Conservation (phyloP, 2,329 filamentous ascomycete genomes). For the Trichophyton equinum region DNA sequence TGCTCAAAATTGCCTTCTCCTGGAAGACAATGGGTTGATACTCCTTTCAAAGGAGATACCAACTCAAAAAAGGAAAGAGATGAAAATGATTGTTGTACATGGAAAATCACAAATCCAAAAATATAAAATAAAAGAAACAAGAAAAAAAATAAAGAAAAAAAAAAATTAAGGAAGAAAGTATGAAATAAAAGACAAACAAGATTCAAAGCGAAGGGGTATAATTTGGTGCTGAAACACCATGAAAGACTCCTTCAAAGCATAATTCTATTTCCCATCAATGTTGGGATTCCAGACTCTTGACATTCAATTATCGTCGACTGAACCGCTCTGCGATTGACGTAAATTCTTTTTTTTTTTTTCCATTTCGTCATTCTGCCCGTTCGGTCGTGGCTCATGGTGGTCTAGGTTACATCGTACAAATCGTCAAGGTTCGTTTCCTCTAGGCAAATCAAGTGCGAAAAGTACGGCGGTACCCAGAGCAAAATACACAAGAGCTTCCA, state of each 20-base stretch:
- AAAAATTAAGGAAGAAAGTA: no score
- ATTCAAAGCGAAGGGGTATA: neutral
- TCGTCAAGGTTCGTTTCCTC: neutral
- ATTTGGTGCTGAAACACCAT: neutral
- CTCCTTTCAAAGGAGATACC: neutral
- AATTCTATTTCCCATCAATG: neutral
- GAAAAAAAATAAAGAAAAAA: neutral
- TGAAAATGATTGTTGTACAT: neutral
- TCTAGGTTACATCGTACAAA: neutral
- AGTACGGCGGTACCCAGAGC: neutral
- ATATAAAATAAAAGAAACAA: neutral
- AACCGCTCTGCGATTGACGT: neutral
- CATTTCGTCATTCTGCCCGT: neutral
- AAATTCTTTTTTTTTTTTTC: neutral
- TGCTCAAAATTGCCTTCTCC: neutral
- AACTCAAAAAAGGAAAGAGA: neutral
- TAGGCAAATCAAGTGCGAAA: neutral
- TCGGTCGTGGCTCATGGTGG: neutral
- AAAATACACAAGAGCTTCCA: slow-evolving; percentile 5
- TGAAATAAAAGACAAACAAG: no score
- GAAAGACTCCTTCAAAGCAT: neutral
- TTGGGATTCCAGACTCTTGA: neutral
- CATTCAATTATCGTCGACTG: neutral
- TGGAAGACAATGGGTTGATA: neutral
- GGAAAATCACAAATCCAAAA: neutral